Conservation (phyloP, 768 basidiomycete species). For the Saitozyma sp. region DNA sequence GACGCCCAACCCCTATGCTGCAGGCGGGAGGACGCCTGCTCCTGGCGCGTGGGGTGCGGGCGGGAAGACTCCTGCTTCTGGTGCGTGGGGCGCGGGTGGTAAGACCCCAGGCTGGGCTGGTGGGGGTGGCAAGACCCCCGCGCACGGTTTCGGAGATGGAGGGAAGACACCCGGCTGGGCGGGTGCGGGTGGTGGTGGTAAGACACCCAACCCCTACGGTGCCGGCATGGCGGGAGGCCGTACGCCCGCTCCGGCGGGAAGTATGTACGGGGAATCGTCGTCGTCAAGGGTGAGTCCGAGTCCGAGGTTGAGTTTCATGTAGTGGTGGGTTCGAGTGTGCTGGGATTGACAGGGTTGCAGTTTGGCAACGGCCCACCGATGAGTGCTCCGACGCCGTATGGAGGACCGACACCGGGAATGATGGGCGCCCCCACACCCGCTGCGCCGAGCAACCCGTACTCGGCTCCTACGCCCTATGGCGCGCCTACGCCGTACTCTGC, state of each 20-base stretch:
- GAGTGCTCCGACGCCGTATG: slow-evolving; percentile 4
- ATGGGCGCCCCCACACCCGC: slow-evolving; percentile 53
- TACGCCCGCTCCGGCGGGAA: slow-evolving; percentile 29
- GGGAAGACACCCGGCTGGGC: slow-evolving; percentile 31
- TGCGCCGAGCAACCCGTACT: slow-evolving; percentile 54
- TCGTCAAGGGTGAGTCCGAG: slow-evolving; percentile 29
- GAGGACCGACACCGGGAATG: slow-evolving; percentile 21
- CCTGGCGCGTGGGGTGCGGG: slow-evolving; percentile 30
- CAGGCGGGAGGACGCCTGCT: slow-evolving; percentile 40
- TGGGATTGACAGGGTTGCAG: no score
- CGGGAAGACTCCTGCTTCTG: slow-evolving; percentile 43
- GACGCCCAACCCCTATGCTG: slow-evolving; percentile 63
- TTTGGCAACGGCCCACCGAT: background rate
- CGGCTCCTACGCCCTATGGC: slow-evolving; percentile 47
- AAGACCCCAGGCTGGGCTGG: slow-evolving; percentile 54
- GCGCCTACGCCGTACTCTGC: slow-evolving; percentile 43
- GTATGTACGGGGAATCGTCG: slow-evolving; percentile 20
- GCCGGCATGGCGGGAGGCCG: slow-evolving; percentile 20
- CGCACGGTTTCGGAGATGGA: slow-evolving; percentile 20
- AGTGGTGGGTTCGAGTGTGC: no score
- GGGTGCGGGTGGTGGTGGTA: slow-evolving; percentile 15
- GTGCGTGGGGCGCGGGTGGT: slow-evolving; percentile 52
- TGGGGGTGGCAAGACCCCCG: slow-evolving; percentile 33
- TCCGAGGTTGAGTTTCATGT: no score
- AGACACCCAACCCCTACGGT: slow-evolving; percentile 24